Conservation (phyloP, 768 basidiomycete genomes). For the Inosperma sp. region DNA sequence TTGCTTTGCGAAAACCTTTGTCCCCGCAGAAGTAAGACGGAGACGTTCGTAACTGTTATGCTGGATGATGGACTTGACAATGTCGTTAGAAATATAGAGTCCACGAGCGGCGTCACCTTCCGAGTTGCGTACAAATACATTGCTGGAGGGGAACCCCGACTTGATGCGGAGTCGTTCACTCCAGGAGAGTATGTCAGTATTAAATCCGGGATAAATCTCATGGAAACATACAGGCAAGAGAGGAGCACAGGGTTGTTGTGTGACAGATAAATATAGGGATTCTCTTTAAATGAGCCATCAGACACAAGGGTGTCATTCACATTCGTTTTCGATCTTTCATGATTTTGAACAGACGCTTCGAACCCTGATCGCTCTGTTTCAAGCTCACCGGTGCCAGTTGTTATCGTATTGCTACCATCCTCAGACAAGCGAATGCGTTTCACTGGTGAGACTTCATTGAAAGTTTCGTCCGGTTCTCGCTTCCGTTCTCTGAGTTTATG, state of each 20-base stretch:
- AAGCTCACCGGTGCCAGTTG: too few relatives aligned
- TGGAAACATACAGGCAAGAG: conserved; percentile 61
- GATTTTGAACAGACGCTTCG: too few relatives aligned
- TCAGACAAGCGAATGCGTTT: conserved; percentile 2
- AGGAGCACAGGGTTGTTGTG: conserved; percentile 65
- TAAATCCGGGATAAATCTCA: neutral
- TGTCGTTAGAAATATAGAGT: conserved; percentile 82
- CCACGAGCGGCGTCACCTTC: conserved; percentile 67
- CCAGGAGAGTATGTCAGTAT: conserved; percentile 1
- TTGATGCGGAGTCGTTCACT: conserved; percentile 73
- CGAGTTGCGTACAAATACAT: conserved; percentile 85
- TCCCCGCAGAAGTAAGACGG: conserved; percentile 88
- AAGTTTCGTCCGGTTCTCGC: conserved; percentile 45
- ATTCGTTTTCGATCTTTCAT: too few relatives aligned
- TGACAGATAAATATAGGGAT: conserved; percentile 81
- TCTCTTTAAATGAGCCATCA: conserved; percentile 69
- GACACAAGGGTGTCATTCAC: too few relatives aligned
- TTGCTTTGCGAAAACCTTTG: conserved; percentile 89
- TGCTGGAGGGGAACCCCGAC: conserved; percentile 64
- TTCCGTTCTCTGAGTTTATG: conserved; percentile 51
- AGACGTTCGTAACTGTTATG: conserved; percentile 82
- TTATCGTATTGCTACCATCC: neutral
- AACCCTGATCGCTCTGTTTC: too few relatives aligned
- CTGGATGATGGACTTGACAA: conserved; percentile 74
- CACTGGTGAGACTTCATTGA: conserved; percentile 5